Evolutionary conservation across 805 yeast genomes (phyloP).

Genomic region (Starmerella stigmatis): DNA sequence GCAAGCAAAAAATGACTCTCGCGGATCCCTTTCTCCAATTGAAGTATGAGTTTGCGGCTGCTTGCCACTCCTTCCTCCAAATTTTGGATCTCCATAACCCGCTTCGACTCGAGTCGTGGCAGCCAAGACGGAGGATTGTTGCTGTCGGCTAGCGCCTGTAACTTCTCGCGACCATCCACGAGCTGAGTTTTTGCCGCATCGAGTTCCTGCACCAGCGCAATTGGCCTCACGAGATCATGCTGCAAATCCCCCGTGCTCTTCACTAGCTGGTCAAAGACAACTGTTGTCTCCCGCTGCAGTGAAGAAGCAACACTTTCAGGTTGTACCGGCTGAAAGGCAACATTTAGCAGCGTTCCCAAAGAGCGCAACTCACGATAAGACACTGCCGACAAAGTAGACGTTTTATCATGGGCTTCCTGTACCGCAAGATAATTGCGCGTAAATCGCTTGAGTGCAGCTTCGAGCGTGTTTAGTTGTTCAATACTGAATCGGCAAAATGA

Average conservation of each 20-base stretch:
- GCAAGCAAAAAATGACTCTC: slow-evolving; percentile 33
- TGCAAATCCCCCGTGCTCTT: slow-evolving; percentile 18
- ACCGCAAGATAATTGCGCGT: background rate
- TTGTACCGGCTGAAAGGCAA: background rate
- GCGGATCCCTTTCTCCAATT: slow-evolving; percentile 28
- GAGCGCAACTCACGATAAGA: background rate
- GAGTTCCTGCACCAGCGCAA: slow-evolving; percentile 25
- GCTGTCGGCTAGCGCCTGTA: slow-evolving; percentile 22
- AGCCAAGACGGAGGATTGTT: slow-evolving; percentile 26
- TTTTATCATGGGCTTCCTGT: background rate
- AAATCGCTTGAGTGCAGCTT: slow-evolving; percentile 16
- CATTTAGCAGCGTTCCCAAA: background rate
- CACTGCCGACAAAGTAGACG: background rate
- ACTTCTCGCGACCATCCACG: slow-evolving; percentile 20
- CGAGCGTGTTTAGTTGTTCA: slow-evolving; percentile 12
- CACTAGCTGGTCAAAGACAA: slow-evolving; percentile 6
- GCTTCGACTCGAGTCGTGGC: slow-evolving; percentile 29
- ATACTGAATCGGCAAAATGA: slow-evolving; percentile 14
- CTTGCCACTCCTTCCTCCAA: slow-evolving; percentile 27
- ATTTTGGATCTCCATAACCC: slow-evolving; percentile 28
- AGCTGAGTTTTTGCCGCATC: slow-evolving; percentile 22
- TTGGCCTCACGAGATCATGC: slow-evolving; percentile 26
- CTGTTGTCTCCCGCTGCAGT: background rate
- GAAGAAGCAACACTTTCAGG: background rate
- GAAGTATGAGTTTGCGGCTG: slow-evolving; percentile 26